Evolutionary conservation across 1,284 basidiomycete species (phyloP).

Genomic region (Trametes pubescens): DNA sequence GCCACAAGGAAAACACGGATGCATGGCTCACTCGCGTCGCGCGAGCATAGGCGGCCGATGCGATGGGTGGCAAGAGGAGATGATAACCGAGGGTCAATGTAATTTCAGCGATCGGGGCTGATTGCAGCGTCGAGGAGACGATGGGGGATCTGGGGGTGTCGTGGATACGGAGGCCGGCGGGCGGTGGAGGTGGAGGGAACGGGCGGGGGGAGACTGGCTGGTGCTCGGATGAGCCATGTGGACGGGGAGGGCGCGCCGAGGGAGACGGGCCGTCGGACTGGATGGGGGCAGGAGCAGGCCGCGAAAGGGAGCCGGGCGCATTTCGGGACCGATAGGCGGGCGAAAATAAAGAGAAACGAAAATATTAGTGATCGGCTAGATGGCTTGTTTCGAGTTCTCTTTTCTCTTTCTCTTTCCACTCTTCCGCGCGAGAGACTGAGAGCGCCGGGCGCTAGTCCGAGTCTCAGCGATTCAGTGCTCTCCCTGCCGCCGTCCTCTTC

Average conservation of each 20-base stretch:
- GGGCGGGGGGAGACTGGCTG: neutral
- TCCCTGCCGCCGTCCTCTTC: conserved; percentile 36
- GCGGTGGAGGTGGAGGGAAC: neutral
- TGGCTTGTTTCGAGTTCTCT: conserved; percentile 25
- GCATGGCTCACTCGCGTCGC: neutral
- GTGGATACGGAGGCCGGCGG: conserved; percentile 3
- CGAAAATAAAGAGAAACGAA: conserved; percentile 24
- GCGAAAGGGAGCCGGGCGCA: conserved; percentile 27
- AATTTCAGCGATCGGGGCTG: conserved; percentile 23
- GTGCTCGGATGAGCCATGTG: neutral
- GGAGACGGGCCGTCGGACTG: conserved; percentile 6
- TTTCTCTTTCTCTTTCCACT: conserved; percentile 32
- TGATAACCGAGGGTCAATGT: conserved; percentile 29
- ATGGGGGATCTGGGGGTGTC: conserved; percentile 7
- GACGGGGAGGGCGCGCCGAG: neutral
- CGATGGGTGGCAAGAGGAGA: conserved; percentile 16
- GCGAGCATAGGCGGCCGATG: conserved; percentile 13
- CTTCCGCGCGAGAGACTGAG: conserved; percentile 30
- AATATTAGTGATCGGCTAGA: conserved; percentile 14
- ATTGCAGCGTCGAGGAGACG: conserved; percentile 2
- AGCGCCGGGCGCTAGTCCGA: conserved; percentile 24
- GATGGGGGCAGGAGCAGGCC: conserved; percentile 18
- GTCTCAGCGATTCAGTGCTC: conserved; percentile 18
- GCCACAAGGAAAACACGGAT: conserved; percentile 5
- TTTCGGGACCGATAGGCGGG: conserved; percentile 30